Evolutionary conservation across 1,284 basidiomycete species (phyloP).

Genomic region (Irpex sp.): DNA sequence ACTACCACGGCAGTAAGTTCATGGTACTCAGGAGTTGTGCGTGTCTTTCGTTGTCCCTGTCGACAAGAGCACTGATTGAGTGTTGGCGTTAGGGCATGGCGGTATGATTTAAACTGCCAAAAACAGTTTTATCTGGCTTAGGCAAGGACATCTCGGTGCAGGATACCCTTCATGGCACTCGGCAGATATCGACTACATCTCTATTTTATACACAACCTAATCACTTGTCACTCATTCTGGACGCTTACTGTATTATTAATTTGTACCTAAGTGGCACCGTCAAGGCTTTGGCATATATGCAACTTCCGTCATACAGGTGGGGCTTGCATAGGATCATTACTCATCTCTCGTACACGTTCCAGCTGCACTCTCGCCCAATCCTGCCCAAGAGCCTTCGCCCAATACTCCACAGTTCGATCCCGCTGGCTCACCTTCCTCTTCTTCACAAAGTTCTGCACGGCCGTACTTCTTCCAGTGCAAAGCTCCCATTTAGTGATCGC

Average conservation of each 20-base stretch:
- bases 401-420: slow-evolving; percentile 3
- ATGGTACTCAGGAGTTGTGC: neutral
- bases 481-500: slow-evolving; percentile 5
- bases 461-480: slow-evolving; percentile 1
- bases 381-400: slow-evolving; percentile 1
- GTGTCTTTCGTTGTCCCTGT: neutral
- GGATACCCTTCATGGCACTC: no score
- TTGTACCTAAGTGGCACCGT: no score
- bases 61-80: neutral
- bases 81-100: neutral
- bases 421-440: slow-evolving; percentile 1
- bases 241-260: no score
- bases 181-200: no score
- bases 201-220: no score
- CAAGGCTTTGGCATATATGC: no score
- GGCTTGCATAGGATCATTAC: neutral
- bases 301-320: no score
- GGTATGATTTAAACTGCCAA: neutral
- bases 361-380: slow-evolving; percentile 10
- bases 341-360: neutral
- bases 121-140: no score
- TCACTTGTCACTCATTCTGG: no score
- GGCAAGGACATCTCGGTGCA: no score
- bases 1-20: no score
- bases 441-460: slow-evolving; percentile 1